Base-by-base conservation (phyloP, 805 yeast genomes). In the Debaryomyces tyrocola region DNA sequence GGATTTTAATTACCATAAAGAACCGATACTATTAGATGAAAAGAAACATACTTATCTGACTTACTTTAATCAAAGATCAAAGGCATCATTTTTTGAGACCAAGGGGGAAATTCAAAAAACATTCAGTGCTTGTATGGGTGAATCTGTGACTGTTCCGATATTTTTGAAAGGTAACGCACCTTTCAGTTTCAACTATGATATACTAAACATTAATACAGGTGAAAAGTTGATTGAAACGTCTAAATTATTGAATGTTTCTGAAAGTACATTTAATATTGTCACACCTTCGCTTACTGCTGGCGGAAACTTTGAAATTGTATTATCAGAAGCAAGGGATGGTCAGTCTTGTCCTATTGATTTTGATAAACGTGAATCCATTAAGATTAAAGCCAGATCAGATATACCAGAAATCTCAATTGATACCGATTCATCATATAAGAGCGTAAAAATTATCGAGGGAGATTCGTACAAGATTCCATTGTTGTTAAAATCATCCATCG, bases 101-200 rank as follows among this genome's bases (percentile, higher is more conserved):
- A 41, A 42, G n/a, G 49, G 44, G 4, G 37, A 51, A 3, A 46
- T 41, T 1, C 44, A 53, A 1, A 58, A 63, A 33, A 48, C 48
- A 1, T 47, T 66, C 20, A 51, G 49, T 9, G 50, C 65, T 20
- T 73, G 78, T 52, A 60, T 54, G 35, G 71, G 67, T 6, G 63
- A 63, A 10, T 41, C 52, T 12, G 55, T 59, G 0, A 41, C 46
- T 2, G 65, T 87, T 4, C 83, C 85, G 0, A 74, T 92, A 4
- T 60, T 63, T 8, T 76, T 94, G 18, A 82, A 79, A 41, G 99
- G 99, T 11, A 83, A 83, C 52, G 79, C 86, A 0, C 98, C 98
- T 4, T 89, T 85, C 54, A 69, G 78, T 2, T 72, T 94, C 44
- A 74, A 72, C 18, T 91, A 90, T 64, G 87, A 83, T 44, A 68